phyloP scores from a whole-genome alignment of 306 rosid genomes.

The Lupinus albus region DNA sequence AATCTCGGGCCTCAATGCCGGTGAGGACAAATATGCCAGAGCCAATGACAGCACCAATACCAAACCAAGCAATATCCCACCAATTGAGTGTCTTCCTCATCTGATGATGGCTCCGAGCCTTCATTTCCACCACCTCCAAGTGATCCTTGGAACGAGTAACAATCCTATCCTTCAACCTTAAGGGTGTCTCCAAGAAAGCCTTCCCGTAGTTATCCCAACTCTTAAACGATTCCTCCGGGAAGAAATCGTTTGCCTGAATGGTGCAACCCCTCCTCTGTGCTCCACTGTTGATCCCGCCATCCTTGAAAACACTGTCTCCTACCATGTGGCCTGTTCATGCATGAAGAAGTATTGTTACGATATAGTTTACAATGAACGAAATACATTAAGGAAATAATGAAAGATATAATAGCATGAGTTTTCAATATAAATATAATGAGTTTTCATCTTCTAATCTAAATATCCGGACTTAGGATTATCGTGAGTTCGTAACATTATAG shows the following conservation, averaged over 20 bases:
- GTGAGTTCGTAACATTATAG: too few relatives aligned
- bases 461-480: too few relatives aligned
- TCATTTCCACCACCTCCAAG: slow-evolving; percentile 66
- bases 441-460: too few relatives aligned
- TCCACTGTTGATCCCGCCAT: slow-evolving; percentile 35
- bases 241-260: slow-evolving; percentile 57
- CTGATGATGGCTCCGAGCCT: slow-evolving; percentile 62
- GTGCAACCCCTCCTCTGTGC: slow-evolving; percentile 55
- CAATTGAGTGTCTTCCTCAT: slow-evolving; percentile 86
- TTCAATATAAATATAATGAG: too few relatives aligned
- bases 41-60: slow-evolving; percentile 80
- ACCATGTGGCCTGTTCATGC: slow-evolving; percentile 43
- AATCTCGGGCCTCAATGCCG: slow-evolving; percentile 53
- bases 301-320: background rate
- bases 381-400: too few relatives aligned
- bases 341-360: too few relatives aligned
- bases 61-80: slow-evolving; percentile 96
- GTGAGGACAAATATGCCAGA: slow-evolving; percentile 87
- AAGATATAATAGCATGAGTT: too few relatives aligned
- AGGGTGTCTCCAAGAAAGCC: slow-evolving; percentile 60
- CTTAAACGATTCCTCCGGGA: slow-evolving; percentile 82
- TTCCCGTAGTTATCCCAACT: slow-evolving; percentile 59
- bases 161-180: slow-evolving; percentile 56
- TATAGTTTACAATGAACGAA: background rate
- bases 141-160: slow-evolving; percentile 58